Percentiles rank a stretch among this genome's conserved stretches.
These are phyloP conservation scores for Cicer judaicum DNA, from an alignment of 306 rosid species.

Conservation along the genomic window DNA sequence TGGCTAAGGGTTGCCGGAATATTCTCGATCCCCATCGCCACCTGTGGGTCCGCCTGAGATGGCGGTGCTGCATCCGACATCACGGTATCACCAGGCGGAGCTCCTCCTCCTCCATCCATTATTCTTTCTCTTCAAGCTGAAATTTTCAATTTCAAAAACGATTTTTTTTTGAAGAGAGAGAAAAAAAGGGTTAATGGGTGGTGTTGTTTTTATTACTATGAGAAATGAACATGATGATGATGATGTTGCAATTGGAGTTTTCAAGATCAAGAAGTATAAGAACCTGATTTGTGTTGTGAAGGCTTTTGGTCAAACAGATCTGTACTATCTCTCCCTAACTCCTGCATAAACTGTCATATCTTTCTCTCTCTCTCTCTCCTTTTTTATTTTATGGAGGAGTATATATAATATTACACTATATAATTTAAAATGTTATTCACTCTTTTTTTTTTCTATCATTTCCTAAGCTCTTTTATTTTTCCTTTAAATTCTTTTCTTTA, in stretches of 20 bases:
- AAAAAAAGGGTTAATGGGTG: conserved; percentile 15
- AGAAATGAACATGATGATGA: not conserved
- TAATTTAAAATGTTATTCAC: too few relatives aligned
- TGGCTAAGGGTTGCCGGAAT: conserved; percentile 93
- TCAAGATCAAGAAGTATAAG: conserved; percentile 28
- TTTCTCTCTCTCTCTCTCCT: not conserved
- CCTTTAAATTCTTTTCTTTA: not conserved
- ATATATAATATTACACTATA: too few relatives aligned
- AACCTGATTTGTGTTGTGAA: conserved; percentile 47
- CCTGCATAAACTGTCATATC: conserved; percentile 39
- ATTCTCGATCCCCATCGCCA: conserved; percentile 62
- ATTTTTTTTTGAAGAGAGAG: not conserved
- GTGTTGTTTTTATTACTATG: not conserved
- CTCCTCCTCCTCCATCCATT: conserved; percentile 62
- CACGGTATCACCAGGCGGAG: conserved; percentile 69
- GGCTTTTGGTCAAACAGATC: conserved; percentile 52
- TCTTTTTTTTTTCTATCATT: not conserved
- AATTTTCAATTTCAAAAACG: conserved; percentile 11
- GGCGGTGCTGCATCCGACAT: conserved; percentile 76
- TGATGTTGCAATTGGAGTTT: conserved; percentile 24
- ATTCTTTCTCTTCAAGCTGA: conserved; percentile 17
- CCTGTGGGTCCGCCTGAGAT: conserved; percentile 45
- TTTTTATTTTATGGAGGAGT: not conserved
- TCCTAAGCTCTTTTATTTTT: not conserved
- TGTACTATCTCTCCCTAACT: conserved; percentile 41